These are phyloP conservation scores for Colletotrichum coccodes DNA, from an alignment of 2,329 filamentous ascomycete genomes.

Conservation along the genomic window DNA sequence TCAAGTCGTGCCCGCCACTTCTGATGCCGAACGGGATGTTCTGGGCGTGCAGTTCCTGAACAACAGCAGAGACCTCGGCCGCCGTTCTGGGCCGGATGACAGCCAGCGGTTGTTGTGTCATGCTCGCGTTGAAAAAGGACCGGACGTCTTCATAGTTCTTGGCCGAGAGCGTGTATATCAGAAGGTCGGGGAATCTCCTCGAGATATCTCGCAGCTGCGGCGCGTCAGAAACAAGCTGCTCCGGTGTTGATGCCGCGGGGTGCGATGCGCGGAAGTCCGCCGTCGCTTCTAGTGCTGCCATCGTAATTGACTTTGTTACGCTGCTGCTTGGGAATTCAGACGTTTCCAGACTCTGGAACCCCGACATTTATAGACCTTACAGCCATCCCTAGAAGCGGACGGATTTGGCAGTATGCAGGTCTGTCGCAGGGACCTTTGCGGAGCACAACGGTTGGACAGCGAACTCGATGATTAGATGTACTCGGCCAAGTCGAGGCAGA, in stretches of 20 bases:
- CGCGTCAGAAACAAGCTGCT: slow-evolving; percentile 12
- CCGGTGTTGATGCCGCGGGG: slow-evolving; percentile 3
- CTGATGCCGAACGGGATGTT: slow-evolving; percentile 30
- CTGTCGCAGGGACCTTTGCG: too few species aligned
- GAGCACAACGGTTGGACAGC: neutral
- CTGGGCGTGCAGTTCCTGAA: neutral
- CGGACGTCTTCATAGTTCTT: slow-evolving; percentile 14
- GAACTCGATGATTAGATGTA: too few species aligned
- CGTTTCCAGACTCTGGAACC: neutral
- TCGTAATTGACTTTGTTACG: neutral
- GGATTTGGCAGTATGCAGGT: neutral
- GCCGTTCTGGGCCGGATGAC: slow-evolving; percentile 22
- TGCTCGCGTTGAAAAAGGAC: neutral
- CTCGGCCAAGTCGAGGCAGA: too few species aligned
- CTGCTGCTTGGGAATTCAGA: neutral
- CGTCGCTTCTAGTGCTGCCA: slow-evolving; percentile 18
- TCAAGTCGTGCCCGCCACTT: slow-evolving; percentile 31
- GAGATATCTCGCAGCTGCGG: slow-evolving; percentile 1
- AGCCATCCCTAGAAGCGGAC: neutral
- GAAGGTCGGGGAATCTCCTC: neutral
- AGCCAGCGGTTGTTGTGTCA: slow-evolving; percentile 9
- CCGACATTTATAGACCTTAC: neutral
- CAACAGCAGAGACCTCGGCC: slow-evolving; percentile 3
- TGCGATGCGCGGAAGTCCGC: slow-evolving; percentile 15
- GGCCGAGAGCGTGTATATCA: slow-evolving; percentile 15